Evolutionary conservation across 2,329 filamentous ascomycete species (phyloP).

Genomic region (Biscogniauxia marginata): DNA sequence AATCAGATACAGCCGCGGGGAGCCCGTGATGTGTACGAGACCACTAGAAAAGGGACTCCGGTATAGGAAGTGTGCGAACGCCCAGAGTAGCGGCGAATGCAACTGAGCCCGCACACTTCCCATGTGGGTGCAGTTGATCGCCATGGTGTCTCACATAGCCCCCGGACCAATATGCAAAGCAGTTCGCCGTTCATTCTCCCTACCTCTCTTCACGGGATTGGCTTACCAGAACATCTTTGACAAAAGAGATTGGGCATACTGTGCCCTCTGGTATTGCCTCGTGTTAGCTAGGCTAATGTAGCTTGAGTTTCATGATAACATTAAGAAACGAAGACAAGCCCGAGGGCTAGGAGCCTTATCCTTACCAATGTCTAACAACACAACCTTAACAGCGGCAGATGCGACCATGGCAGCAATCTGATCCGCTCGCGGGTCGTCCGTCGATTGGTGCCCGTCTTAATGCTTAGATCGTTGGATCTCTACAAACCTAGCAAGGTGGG

Average conservation of each 20-base stretch:
- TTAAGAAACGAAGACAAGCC: conserved; percentile 19
- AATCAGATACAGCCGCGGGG: conserved; percentile 6
- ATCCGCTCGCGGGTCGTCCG: conserved; percentile 16
- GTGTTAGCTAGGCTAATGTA: conserved; percentile 42
- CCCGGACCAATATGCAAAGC: conserved; percentile 16
- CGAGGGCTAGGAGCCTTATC: conserved; percentile 20
- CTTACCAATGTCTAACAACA: conserved; percentile 61
- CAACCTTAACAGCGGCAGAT: conserved; percentile 40
- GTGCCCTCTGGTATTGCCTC: conserved; percentile 64
- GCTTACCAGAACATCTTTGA: conserved; percentile 79
- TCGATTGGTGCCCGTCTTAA: conserved; percentile 2
- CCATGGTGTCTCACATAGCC: conserved; percentile 15
- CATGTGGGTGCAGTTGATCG: conserved; percentile 19
- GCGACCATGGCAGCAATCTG: conserved; percentile 31
- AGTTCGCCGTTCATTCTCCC: conserved; percentile 1
- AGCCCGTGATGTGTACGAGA: conserved; percentile 2
- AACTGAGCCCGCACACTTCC: conserved; percentile 16
- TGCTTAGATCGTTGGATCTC: conserved; percentile 12
- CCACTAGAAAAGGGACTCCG: conserved; percentile 7
- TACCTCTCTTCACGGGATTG: conserved; percentile 15
- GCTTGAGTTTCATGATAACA: conserved; percentile 20
- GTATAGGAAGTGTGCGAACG: conserved; percentile 7
- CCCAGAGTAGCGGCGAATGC: conserved; percentile 11
- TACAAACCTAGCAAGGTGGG: conserved; percentile 12
- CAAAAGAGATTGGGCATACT: conserved; percentile 79